phyloP scores from a whole-genome alignment of 2,329 filamentous ascomycete species.

The Fusarium sp. region DNA sequence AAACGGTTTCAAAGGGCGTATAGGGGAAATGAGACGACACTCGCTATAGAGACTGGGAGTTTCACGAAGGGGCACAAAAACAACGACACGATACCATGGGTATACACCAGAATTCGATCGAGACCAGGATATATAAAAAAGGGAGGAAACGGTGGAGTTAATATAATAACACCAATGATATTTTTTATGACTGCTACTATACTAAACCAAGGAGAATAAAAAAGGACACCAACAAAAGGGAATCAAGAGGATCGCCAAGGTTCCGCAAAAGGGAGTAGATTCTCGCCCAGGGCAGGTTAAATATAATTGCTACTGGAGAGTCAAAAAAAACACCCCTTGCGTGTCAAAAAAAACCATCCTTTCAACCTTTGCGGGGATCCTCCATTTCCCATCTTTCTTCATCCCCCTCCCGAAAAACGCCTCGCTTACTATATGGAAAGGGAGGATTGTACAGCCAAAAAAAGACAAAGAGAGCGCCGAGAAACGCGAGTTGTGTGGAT shows the following conservation, averaged over 20 bases:
- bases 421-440: slow-evolving; percentile 49
- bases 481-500: slow-evolving; percentile 15
- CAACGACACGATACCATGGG: slow-evolving; percentile 16
- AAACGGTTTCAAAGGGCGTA: slow-evolving; percentile 20
- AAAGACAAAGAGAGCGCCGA: slow-evolving; percentile 26
- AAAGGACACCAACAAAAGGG: slow-evolving; percentile 11
- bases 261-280: background rate
- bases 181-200: slow-evolving; percentile 41
- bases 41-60: slow-evolving; percentile 15
- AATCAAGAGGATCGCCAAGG: slow-evolving; percentile 23
- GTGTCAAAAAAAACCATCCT: slow-evolving; percentile 9
- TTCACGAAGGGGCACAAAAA: background rate
- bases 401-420: slow-evolving; percentile 45
- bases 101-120: background rate
- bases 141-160: background rate
- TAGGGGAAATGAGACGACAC: background rate
- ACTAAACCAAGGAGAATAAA: slow-evolving; percentile 41
- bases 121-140: background rate
- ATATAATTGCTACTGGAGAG: background rate
- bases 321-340: background rate
- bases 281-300: slow-evolving; percentile 3
- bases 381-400: slow-evolving; percentile 40
- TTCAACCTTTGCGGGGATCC: slow-evolving; percentile 25
- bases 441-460: slow-evolving; percentile 40
- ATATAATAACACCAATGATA: slow-evolving; percentile 26